Percentiles rank a stretch among this genome's conserved stretches.
Conservation (phyloP, 2,329 filamentous ascomycete species). For the Plenodomus biglobosus region DNA sequence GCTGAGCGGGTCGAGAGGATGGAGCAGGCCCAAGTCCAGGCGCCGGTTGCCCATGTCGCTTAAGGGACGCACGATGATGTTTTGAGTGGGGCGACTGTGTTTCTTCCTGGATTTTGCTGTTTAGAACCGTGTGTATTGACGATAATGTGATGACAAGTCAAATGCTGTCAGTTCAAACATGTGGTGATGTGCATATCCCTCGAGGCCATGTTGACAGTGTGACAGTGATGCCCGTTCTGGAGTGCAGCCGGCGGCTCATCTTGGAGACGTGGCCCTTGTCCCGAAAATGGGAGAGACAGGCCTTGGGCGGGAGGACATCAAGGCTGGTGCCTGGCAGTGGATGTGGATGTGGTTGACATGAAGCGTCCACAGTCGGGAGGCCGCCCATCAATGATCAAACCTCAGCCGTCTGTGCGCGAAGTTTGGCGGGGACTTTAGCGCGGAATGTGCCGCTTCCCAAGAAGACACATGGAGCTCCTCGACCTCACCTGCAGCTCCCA, state of each 20-base stretch:
- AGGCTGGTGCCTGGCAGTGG: slow-evolving; percentile 13
- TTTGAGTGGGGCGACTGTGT: background rate
- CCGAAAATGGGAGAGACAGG: background rate
- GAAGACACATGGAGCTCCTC: slow-evolving; percentile 42
- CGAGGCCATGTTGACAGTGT: background rate
- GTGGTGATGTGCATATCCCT: slow-evolving; percentile 1
- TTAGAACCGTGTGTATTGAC: slow-evolving; percentile 19
- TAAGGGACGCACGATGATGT: background rate
- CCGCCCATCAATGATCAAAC: background rate
- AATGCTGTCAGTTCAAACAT: background rate
- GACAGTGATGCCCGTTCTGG: background rate
- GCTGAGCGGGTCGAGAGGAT: slow-evolving; percentile 30
- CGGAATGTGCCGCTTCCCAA: slow-evolving; percentile 36
- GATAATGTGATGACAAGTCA: slow-evolving; percentile 8
- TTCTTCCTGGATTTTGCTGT: slow-evolving; percentile 4
- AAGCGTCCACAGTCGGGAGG: background rate
- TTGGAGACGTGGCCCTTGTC: too few relatives aligned
- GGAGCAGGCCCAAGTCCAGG: slow-evolving; percentile 7
- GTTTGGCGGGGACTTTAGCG: slow-evolving; percentile 30
- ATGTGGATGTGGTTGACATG: background rate
- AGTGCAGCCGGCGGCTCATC: background rate
- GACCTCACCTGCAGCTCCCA: slow-evolving; percentile 25
- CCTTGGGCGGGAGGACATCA: too few relatives aligned
- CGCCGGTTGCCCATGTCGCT: slow-evolving; percentile 8
- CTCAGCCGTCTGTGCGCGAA: slow-evolving; percentile 15